Evolutionary conservation across 108 stramenopile species (phyloP), one percentile per base, ranked within the genome.

Genomic region (Epithemia pelagica): DNA sequence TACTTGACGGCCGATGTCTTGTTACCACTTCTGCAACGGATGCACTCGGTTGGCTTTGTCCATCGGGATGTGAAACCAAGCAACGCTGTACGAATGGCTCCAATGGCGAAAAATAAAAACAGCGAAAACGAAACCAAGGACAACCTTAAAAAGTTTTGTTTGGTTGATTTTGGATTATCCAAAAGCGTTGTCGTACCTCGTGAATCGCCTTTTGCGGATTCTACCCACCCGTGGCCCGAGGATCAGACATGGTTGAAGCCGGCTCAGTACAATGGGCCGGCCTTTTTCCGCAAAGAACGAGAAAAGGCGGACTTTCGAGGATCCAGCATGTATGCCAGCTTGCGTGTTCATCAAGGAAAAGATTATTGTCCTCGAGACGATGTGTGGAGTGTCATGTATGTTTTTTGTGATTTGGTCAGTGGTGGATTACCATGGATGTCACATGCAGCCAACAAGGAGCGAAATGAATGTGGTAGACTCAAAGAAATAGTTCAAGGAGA

Each of bases 381-480:
- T 67, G 73, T 93, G 37, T 93, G 91, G 91, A 87, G 88, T 31
- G 61, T 93, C 5, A 32, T 93, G 2, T 93, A 93, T 65, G 91
- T 93, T 24, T 93, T 93, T 80, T 93, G 91, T 67, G 91, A 93
- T 73, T 69, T 93, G 58, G 84, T 90, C 18, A 78, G 81, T 29
- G 91, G 91, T 2, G 91, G 91, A 21, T 62, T 93, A 56, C 91
- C 91, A 3, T 93, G 91, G 91, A 93, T 93, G 91, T 77, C 74
- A 2, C 69, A 88, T 68, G 91, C 91, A 5, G 84, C 86, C 54
- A 82, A 78, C 33, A 62, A 85, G 28, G 88, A 93, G 64, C 71
- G 91, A 46, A 68, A 54, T 0, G 72, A 73, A 18, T 93, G 91
- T 76, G 85, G 84, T 30, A 77, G 75, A 23, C 37, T 93, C 25